Percentiles rank a stretch among this genome's conserved stretches.
phyloP scores from a whole-genome alignment of 768 basidiomycete genomes.

The Lactifluus echinatus region DNA sequence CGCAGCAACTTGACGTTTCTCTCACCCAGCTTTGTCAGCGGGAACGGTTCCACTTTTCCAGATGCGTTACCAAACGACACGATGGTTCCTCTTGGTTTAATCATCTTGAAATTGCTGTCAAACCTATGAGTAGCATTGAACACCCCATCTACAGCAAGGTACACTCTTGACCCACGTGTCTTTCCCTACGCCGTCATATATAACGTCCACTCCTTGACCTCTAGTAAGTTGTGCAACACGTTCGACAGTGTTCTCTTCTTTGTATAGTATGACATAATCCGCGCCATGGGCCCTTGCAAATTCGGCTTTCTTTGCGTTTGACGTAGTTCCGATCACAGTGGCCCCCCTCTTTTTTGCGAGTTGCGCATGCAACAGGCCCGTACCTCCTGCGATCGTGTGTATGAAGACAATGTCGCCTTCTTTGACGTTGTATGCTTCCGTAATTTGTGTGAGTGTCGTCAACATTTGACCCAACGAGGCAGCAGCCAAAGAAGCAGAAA shows the following conservation, averaged over 20 bases:
- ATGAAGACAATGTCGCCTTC: constrained; percentile 73
- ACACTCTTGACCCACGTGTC: constrained; percentile 58
- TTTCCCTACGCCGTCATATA: constrained; percentile 95
- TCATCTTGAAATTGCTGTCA: constrained; percentile 69
- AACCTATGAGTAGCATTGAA: constrained; percentile 37
- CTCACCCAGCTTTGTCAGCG: constrained; percentile 58
- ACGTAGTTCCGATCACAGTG: constrained; percentile 90
- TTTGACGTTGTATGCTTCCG: constrained; percentile 79
- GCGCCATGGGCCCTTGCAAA: constrained; percentile 74
- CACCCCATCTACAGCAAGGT: neutral
- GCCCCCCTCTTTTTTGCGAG: constrained; percentile 66
- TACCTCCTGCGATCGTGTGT: constrained; percentile 85
- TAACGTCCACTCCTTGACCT: constrained; percentile 75
- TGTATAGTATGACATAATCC: constrained; percentile 77
- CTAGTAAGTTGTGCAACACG: constrained; percentile 66
- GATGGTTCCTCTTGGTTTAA: constrained; percentile 79
- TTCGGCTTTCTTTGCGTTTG: constrained; percentile 70
- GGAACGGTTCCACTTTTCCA: constrained; percentile 66
- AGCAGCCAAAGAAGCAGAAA: constrained; percentile 55
- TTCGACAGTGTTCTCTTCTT: constrained; percentile 61
- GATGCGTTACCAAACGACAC: constrained; percentile 88
- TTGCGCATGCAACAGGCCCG: constrained; percentile 64
- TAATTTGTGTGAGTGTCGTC: constrained; percentile 67
- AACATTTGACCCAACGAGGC: constrained; percentile 63
- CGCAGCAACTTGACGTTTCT: constrained; percentile 75